A percentile compares a stretch with the other conserved stretches of the same genome.
Evolutionary conservation across 108 stramenopile genomes (phyloP).

Genomic region (Pseudonitzschia multiseries): DNA sequence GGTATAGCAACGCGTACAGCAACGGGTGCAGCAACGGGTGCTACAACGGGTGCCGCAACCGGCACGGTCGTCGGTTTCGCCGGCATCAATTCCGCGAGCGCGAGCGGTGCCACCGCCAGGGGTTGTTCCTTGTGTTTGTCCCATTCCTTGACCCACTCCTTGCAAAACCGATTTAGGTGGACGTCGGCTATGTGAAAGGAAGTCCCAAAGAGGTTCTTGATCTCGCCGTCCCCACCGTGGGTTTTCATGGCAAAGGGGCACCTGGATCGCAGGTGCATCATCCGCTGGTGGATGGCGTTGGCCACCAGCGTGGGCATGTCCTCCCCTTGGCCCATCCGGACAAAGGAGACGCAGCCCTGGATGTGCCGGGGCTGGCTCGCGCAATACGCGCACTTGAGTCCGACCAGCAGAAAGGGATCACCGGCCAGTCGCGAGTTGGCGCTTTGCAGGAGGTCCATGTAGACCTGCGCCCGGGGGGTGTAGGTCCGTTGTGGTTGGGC

Average conservation of each 20-base stretch:
- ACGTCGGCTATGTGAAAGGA: neutral
- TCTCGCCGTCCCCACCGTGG: neutral
- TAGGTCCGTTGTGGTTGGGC: neutral
- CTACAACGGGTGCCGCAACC: too few species aligned
- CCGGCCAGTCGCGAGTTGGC: neutral
- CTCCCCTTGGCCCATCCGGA: neutral
- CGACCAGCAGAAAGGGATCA: neutral
- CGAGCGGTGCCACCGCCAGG: neutral
- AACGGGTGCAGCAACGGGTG: too few species aligned
- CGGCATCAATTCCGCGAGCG: too few species aligned
- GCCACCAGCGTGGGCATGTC: neutral
- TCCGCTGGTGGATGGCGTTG: neutral
- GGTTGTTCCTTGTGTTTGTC: neutral
- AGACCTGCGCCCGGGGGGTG: neutral
- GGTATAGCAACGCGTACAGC: too few species aligned
- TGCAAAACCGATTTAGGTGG: neutral
- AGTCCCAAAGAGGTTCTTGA: neutral
- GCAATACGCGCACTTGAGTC: conserved; percentile 2
- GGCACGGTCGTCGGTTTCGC: too few species aligned
- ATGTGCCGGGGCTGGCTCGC: neutral
- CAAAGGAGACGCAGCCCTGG: neutral
- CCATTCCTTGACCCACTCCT: neutral
- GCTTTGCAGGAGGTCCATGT: neutral
- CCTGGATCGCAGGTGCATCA: neutral
- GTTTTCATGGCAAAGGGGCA: neutral